Percentiles rank a stretch among this genome's conserved stretches.
Conservation (phyloP, 176 grass and related monocot genomes). For the Thinopyrum elongatum region DNA sequence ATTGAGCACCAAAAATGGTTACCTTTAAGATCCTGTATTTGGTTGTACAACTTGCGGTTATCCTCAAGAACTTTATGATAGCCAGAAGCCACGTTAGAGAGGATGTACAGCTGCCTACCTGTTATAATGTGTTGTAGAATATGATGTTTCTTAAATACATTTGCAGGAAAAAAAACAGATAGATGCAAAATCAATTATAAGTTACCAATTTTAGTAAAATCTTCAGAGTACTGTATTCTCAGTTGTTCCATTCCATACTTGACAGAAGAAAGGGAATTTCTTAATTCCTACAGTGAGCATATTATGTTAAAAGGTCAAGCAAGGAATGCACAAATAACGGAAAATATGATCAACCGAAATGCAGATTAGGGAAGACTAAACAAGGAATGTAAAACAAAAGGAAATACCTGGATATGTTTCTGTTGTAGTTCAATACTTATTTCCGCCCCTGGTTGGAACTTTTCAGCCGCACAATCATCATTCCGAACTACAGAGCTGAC, state of each 20-base stretch:
- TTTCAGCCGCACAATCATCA: slow-evolving; percentile 30
- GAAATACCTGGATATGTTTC: slow-evolving; percentile 62
- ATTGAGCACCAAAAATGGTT: slow-evolving; percentile 17
- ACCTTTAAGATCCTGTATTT: slow-evolving; percentile 99
- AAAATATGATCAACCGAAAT: neutral
- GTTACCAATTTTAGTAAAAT: slow-evolving; percentile 76
- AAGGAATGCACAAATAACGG: neutral
- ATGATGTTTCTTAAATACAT: neutral
- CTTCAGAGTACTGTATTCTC: slow-evolving; percentile 54
- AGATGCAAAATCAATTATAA: slow-evolving; percentile 2
- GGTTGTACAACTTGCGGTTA: slow-evolving; percentile 92
- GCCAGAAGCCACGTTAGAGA: slow-evolving; percentile 63
- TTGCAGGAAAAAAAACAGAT: slow-evolving; percentile 8
- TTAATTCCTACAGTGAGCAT: slow-evolving; percentile 66
- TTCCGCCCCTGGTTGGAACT: slow-evolving; percentile 30
- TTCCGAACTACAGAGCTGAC: slow-evolving; percentile 25
- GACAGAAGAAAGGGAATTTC: slow-evolving; percentile 50
- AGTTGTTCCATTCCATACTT: slow-evolving; percentile 74
- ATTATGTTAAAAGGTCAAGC: slow-evolving; percentile 31
- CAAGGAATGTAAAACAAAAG: slow-evolving; percentile 17
- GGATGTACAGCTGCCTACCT: slow-evolving; percentile 64
- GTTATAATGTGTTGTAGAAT: neutral
- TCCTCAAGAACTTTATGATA: slow-evolving; percentile 94
- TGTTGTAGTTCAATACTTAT: slow-evolving; percentile 56
- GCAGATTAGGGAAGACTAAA: neutral